Base-by-base conservation (phyloP, 345 rosid species). In the Hibiscus tridactylites region DNA sequence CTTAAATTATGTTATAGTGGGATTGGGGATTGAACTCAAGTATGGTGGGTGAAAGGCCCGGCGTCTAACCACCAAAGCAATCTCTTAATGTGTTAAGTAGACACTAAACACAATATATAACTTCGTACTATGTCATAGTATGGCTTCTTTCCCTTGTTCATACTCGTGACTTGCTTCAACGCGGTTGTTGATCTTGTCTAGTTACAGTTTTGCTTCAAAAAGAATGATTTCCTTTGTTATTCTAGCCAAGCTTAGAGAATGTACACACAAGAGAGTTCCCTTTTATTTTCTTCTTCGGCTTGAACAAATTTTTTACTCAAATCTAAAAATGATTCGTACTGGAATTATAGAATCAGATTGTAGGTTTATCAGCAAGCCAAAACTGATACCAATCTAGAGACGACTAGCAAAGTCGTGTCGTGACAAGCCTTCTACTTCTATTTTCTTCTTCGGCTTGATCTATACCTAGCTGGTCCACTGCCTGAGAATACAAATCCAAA, bases 401-500 rank as follows among this genome's bases (percentile, higher is more conserved):
- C 92, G 99, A 77, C 99, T 95, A 53, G 99, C 97, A 53, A 95
- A 88, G 82, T 95, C 92, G 77, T 95, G 97, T 84, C 99, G 84
- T 6, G 99, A 92, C 78, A 95, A 78, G 26, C 91, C 91, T n/a
- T 86, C 89, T 68, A 88, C 97, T 86, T 21, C 21, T 21, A 21
- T 21, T 21, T 21, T 21, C 21, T 21, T 21, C 21, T 21, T 21
- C 21, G 35, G 97, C 97, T 80, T 92, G 97, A 79, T 92, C 99
- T 9, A 89, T 70, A 2, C 99, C 97, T 19, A 95, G 85, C 73
- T 88, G 88, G 81, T 92, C 97, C 57, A 92, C 99, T 2, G 97
- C 97, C 74, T 84, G 81, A 76, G 44, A 78, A 56, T 61, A 68
- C 69, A n/a, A 37, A 17, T 29, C 29, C 21, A 19, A 9, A 56